phyloP scores from a whole-genome alignment of 225 moss, liverwort and hornwort species.

The Lunularia cruciata region DNA sequence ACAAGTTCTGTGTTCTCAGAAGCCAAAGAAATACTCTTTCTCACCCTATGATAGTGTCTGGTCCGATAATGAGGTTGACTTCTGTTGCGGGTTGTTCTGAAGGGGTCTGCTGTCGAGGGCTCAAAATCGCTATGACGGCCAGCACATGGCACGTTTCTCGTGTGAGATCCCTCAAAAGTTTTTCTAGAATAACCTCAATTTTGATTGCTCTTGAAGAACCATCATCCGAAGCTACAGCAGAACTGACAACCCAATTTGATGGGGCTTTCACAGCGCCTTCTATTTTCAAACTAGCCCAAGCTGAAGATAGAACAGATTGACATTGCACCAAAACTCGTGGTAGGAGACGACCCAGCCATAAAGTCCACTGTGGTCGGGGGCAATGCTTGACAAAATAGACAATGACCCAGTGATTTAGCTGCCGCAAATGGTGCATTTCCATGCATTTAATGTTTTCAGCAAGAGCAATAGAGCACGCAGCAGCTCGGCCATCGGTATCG shows the following conservation, averaged over 20 bases:
- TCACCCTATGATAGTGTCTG: constrained; percentile 82
- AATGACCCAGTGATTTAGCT: constrained; percentile 77
- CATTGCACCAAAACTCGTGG: constrained; percentile 72
- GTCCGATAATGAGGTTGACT: constrained; percentile 50
- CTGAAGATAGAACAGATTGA: constrained; percentile 64
- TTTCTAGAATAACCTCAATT: constrained; percentile 91
- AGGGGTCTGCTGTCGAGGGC: constrained; percentile 54
- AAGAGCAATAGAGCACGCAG: constrained; percentile 65
- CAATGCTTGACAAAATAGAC: constrained; percentile 70
- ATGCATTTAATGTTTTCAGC: constrained; percentile 79
- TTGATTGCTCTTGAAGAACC: constrained; percentile 71
- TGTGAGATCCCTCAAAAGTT: constrained; percentile 83
- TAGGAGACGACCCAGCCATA: constrained; percentile 74
- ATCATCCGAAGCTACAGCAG: constrained; percentile 36
- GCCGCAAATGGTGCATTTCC: constrained; percentile 96
- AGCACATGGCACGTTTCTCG: constrained; percentile 90
- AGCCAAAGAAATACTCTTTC: background rate
- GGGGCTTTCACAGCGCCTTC: constrained; percentile 78
- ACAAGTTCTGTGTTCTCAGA: background rate
- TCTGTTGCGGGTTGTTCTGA: constrained; percentile 63
- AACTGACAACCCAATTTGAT: constrained; percentile 55
- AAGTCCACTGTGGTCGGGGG: constrained; percentile 67
- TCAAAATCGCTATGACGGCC: constrained; percentile 66
- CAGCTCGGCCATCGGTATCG: constrained; percentile 68
- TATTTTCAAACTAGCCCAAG: constrained; percentile 70